Percentiles rank a stretch among this genome's conserved stretches.
Conservation (phyloP, 495 filamentous ascomycete species). For the Penicillium atrosanguineum region DNA sequence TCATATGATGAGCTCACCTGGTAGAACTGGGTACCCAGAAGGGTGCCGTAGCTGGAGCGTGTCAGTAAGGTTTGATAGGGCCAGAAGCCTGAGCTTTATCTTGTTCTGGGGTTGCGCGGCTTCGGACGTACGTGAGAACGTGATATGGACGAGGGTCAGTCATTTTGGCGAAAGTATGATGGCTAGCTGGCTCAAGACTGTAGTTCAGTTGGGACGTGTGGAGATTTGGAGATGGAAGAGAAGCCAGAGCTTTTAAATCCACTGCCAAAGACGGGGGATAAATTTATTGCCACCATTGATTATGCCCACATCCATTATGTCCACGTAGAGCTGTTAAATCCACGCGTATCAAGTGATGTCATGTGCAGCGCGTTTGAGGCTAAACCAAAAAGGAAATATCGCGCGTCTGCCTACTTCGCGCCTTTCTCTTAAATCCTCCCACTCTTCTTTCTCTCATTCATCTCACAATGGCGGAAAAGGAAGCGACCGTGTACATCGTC, state of each 20-base stretch:
- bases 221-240: slow-evolving; percentile 2
- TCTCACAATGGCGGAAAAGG: slow-evolving; percentile 81
- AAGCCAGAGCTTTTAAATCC: slow-evolving; percentile 2
- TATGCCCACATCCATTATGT: background rate
- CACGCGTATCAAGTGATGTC: slow-evolving; percentile 38
- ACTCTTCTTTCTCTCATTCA: slow-evolving; percentile 1
- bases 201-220: background rate
- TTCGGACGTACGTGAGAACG: slow-evolving; percentile 61
- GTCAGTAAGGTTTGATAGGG: slow-evolving; percentile 16
- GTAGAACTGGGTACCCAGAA: slow-evolving; percentile 76
- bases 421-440: slow-evolving; percentile 9
- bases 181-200: background rate
- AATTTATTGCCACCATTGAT: slow-evolving; percentile 1
- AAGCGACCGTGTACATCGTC: slow-evolving; percentile 88
- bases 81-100: background rate
- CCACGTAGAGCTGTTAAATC: slow-evolving; percentile 7
- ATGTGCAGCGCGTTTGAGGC: slow-evolving; percentile 39
- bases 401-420: slow-evolving; percentile 43
- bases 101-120: background rate
- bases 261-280: background rate
- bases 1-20: slow-evolving; percentile 50
- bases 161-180: slow-evolving; percentile 22
- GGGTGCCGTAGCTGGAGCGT: slow-evolving; percentile 66
- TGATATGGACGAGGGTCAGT: slow-evolving; percentile 69
- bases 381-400: slow-evolving; percentile 43